Base-by-base conservation (phyloP, 768 basidiomycete genomes). In the Lentinula boryana region DNA sequence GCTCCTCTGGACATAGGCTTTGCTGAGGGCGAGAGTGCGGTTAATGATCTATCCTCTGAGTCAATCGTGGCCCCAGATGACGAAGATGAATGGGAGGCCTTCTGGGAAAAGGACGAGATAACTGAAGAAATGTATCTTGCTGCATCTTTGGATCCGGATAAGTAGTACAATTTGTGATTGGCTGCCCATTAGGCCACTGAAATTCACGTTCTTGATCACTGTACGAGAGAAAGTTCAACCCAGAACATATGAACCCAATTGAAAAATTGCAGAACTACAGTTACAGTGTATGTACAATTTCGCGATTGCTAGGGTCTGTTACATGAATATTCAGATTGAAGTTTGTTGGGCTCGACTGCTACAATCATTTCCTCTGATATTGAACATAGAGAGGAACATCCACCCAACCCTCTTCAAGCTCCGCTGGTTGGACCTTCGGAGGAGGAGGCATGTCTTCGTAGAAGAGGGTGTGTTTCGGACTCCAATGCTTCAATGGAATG, bases 11-110 rank as follows among this genome's bases (percentile, higher is more conserved):
- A 78, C 44, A 67, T 67, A 9, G 76, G 74, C 23, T 72, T 62
- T 31, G 68, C 70, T 41, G 72, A 77, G 46, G 62, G 33, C 49
- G 65, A 64, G 15, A 62, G 66, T 43, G 18, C 62, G 3, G 67
- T 65, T 23, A 18, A 63, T 56, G 58, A 54, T 63, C 52, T 54
- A 31, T 57, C 68, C 65, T 63, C 71, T 62, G 65, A 71, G 60
- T 68, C 35, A n/a, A 35, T 23, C 33, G 15, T 32, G 18, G 50
- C 40, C 13, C 50, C 49, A 2, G 36, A 41, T 23, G 63, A 64
- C 8, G 70, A 72, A 48, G 79, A 81, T 62, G 79, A 83, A 61
- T 83, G 83, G 82, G 78, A 81, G 18, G 65, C 63, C 56, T 79
- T 75, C 59, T 81, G 79, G 79, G 73, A 70, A 46, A 69, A 72